Evolutionary conservation across 371 early-diverging fungal species (phyloP), one percentile per base, ranked within the genome.

Genomic region (Zychaea mexicana): DNA sequence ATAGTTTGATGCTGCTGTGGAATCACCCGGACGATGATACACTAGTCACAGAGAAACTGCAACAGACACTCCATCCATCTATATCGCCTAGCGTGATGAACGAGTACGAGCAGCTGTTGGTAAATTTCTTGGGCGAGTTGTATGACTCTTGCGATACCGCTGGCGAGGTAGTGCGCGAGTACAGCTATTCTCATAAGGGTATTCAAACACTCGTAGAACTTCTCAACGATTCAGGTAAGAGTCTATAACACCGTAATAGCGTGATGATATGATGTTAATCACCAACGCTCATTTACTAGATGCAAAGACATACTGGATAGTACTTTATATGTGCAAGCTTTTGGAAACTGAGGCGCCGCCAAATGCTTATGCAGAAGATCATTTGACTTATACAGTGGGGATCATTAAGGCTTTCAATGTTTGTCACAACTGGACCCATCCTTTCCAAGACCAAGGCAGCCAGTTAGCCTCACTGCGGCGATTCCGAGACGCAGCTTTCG

Each of bases 11-110:
- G n/a, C 46, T 65, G 5, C 45, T 72, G 21, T 73, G 64, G 60
- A 64, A 66, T 15, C 71, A 73, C 45, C 76, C 76, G 0, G 52
- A 55, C 12, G 65, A 70, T 30, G 59, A 61, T 30, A 53, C 33
- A 13, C 42, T 68, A 6, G 36, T 72, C 13, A 36, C 31, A 6
- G 19, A 53, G 3, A 57, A 65, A n/a, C 59, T 78, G 4, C 22
- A 57, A 3, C 49, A 60, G 12, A 60, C 52, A 9, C 62, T 78
- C 6, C 64, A 68, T 46, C 75, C 75, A 1, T 27, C 28, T 7
- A 30, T 39, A 6, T 63, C 65, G 2, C 57, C 64, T 15, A 68
- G 66, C 28, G 65, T 68, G 0, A 42, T 56, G 0, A 21, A 32
- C 2, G 71, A 72, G 49, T 74, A 72, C 31, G 59, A 64, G 1